These are phyloP conservation scores for Themeda triandra DNA, from an alignment of 176 grass and related monocot genomes.

Conservation along the genomic window DNA sequence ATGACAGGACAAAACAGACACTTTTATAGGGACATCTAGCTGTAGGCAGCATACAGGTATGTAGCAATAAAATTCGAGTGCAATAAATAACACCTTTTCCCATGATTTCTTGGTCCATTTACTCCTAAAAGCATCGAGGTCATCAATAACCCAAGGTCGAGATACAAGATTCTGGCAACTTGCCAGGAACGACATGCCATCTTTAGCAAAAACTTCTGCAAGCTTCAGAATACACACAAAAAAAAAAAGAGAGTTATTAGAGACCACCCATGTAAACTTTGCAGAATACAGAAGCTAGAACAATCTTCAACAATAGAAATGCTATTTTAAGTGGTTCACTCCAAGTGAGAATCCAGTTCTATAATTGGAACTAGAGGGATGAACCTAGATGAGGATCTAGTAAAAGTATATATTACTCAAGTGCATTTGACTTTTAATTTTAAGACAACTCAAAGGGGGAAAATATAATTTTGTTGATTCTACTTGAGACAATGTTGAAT, in stretches of 20 bases:
- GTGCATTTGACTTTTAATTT: neutral
- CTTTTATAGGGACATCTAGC: neutral
- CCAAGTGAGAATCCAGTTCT: neutral
- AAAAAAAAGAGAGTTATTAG: constrained; percentile 21
- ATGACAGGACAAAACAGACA: neutral
- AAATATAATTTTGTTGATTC: neutral
- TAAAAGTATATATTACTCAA: neutral
- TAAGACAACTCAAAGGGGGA: constrained; percentile 2
- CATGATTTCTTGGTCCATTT: constrained; percentile 85
- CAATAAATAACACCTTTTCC: constrained; percentile 61
- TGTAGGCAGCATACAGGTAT: neutral
- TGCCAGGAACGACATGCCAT: constrained; percentile 96
- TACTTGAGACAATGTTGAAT: neutral
- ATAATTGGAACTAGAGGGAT: neutral
- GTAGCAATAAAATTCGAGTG: neutral
- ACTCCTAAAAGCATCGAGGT: constrained; percentile 70
- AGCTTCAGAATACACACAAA: constrained; percentile 57
- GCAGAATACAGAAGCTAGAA: neutral
- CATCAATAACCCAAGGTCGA: constrained; percentile 95
- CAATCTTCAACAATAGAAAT: neutral
- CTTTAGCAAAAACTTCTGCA: constrained; percentile 97
- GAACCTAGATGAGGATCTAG: neutral
- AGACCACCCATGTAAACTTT: neutral
- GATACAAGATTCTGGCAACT: constrained; percentile 93
- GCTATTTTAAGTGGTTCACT: neutral